Conservation (phyloP, 2,329 filamentous ascomycete genomes). For the Exophiala dermatitidis region DNA sequence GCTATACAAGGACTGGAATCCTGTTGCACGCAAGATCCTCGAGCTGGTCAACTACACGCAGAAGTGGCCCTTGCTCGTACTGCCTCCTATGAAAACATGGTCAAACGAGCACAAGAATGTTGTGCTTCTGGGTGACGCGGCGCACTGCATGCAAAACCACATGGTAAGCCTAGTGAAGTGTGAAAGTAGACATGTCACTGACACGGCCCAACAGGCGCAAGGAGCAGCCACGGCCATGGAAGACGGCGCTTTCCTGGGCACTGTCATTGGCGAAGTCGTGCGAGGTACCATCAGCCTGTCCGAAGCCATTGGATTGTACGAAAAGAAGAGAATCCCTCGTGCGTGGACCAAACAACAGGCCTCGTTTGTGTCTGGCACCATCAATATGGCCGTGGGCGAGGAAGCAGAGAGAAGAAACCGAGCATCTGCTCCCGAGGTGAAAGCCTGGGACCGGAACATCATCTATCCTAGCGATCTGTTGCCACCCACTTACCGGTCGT, state of each 20-base stretch:
- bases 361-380: slow-evolving; percentile 24
- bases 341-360: slow-evolving; percentile 40
- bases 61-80: slow-evolving; percentile 42
- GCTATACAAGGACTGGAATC: slow-evolving; percentile 19
- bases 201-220: slow-evolving; percentile 29
- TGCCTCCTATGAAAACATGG: slow-evolving; percentile 38
- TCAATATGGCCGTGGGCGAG: slow-evolving; percentile 17
- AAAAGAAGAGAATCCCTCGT: slow-evolving; percentile 39
- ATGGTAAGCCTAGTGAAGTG: slow-evolving; percentile 25
- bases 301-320: slow-evolving; percentile 36
- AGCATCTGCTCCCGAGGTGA: slow-evolving; percentile 13
- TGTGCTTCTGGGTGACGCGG: slow-evolving; percentile 36
- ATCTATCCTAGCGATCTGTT: slow-evolving; percentile 8
- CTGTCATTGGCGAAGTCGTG: slow-evolving; percentile 34
- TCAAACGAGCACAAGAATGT: slow-evolving; percentile 38
- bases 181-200: background rate
- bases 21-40: slow-evolving; percentile 15
- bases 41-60: slow-evolving; percentile 33
- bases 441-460: slow-evolving; percentile 8
- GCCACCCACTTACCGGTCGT: slow-evolving; percentile 18
- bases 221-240: slow-evolving; percentile 42
- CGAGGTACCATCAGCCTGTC: slow-evolving; percentile 31
- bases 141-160: slow-evolving; percentile 40
- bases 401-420: slow-evolving; percentile 10
- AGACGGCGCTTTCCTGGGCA: slow-evolving; percentile 38